Percentiles rank a stretch among this genome's conserved stretches.
Evolutionary conservation across 176 grass and related monocot genomes (phyloP).

Genomic region (Zea luxurians): DNA sequence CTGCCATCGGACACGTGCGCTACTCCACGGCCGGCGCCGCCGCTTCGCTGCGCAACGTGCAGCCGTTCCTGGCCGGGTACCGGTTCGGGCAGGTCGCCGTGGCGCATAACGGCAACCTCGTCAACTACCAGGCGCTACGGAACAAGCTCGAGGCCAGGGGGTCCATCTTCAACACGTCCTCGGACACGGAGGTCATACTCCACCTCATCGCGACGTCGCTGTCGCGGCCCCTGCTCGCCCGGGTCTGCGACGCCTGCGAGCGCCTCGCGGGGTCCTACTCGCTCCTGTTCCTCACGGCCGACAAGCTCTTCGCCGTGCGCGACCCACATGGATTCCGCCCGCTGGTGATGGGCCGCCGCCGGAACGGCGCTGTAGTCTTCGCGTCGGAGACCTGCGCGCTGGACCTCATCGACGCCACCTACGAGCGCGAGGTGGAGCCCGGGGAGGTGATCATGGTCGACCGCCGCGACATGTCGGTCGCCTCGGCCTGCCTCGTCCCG

Average conservation of each 20-base stretch:
- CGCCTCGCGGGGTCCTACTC: conserved; percentile 62
- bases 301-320: conserved; percentile 71
- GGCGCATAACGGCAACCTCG: conserved; percentile 78
- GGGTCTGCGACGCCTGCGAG: conserved; percentile 61
- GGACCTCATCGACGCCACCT: conserved; percentile 74
- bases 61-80: conserved; percentile 64
- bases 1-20: conserved; percentile 66
- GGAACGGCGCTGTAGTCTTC: conserved; percentile 64
- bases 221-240: conserved; percentile 58
- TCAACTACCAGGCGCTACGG: conserved; percentile 61
- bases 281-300: conserved; percentile 59
- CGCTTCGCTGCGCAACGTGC: conserved; percentile 55
- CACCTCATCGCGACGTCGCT: conserved; percentile 71
- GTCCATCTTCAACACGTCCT: conserved; percentile 68
- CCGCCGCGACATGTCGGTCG: conserved; percentile 54
- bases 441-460: conserved; percentile 74
- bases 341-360: conserved; percentile 66
- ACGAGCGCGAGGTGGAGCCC: conserved; percentile 74
- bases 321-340: conserved; percentile 79
- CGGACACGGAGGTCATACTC: conserved; percentile 77
- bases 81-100: conserved; percentile 62
- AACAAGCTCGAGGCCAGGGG: conserved; percentile 58
- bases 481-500: conserved; percentile 54
- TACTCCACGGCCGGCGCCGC: conserved; percentile 63
- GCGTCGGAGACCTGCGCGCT: conserved; percentile 80